Evolutionary conservation across 2,329 filamentous ascomycete species (phyloP), one percentile per base, ranked within the genome.

Genomic region (Colletotrichum simmondsii): DNA sequence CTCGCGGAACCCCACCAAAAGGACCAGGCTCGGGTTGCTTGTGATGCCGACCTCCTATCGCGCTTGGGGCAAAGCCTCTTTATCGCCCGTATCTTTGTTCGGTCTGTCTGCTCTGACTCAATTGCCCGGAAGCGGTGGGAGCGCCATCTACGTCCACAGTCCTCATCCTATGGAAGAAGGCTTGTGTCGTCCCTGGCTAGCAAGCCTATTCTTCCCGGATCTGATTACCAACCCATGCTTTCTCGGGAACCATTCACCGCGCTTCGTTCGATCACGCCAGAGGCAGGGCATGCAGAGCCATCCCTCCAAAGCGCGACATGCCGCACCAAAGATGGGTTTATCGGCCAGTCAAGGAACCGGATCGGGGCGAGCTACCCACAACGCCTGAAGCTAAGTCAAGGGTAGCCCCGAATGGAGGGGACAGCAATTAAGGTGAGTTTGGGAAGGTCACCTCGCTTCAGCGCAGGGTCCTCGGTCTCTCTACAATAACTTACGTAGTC

Each of bases 251-350:
- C 66, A 72, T 49, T 70, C 46, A 70, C 46, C 30, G 60, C 66
- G 32, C 70, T 49, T n/a, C 28, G 28, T 37, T 65, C 72, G 65
- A 75, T 75, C 74, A 75, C 74, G 74, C 72, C 72, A 74, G 74
- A 74, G 68, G 57, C 68, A 65, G 64, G 68, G 67, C 62, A 49
- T 63, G 65, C 72, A 62, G 68, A 58, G 61, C 65, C 65, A 75
- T 74, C 60, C 70, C 60, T 67, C 46, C 63, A 61, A 69, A 37
- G 69, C 60, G 72, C 65, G 57, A 70, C 73, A 66, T 66, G 61
- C 65, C 61, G 70, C 70, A 64, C 52, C 65, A 65, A 24, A 49
- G 62, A 60, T 68, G 60, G 65, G 56, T 65, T 68, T 61, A 61
- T 73, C 69, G 65, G 60, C 72, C 72, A 74, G 52, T 73, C 65